Conservation (phyloP, 257 asterid species). For the Forsythia viridissima region DNA sequence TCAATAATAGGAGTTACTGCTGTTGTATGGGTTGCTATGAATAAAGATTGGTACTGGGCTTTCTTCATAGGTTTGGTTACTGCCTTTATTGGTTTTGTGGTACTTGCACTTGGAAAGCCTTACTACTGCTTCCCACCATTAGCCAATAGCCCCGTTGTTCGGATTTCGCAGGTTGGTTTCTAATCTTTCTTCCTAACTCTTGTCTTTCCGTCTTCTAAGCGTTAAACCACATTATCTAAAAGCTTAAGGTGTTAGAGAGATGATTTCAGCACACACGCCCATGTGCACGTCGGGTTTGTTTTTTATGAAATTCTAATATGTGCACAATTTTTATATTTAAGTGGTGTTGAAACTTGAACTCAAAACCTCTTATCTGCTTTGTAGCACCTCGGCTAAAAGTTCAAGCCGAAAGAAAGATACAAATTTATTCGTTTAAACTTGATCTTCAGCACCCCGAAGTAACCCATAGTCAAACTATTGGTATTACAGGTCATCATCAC, state of each 20-base stretch:
- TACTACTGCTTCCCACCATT: constrained; percentile 44
- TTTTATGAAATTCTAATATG: too few species aligned
- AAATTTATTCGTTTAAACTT: not conserved
- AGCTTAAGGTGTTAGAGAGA: too few species aligned
- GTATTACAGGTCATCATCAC: constrained; percentile 39
- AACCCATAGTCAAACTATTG: not conserved
- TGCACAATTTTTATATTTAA: not conserved
- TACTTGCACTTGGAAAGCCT: constrained; percentile 44
- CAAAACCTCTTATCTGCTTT: too few species aligned
- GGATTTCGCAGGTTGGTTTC: constrained; percentile 43
- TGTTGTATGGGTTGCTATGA: constrained; percentile 57
- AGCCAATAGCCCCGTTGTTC: constrained; percentile 35
- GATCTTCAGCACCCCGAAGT: not conserved
- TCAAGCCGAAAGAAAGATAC: not conserved
- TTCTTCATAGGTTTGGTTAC: constrained; percentile 42
- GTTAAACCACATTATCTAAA: not conserved
- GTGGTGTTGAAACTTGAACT: not conserved
- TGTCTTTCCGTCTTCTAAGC: not conserved
- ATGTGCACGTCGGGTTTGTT: not conserved
- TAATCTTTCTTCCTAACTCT: not conserved
- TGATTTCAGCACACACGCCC: not conserved
- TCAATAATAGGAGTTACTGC: constrained; percentile 61
- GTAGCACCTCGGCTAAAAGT: too few species aligned
- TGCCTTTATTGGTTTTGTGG: constrained; percentile 43
- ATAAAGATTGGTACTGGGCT: constrained; percentile 65